Conservation (phyloP, 2,329 filamentous ascomycete species). For the Talaromyces verruculosus region DNA sequence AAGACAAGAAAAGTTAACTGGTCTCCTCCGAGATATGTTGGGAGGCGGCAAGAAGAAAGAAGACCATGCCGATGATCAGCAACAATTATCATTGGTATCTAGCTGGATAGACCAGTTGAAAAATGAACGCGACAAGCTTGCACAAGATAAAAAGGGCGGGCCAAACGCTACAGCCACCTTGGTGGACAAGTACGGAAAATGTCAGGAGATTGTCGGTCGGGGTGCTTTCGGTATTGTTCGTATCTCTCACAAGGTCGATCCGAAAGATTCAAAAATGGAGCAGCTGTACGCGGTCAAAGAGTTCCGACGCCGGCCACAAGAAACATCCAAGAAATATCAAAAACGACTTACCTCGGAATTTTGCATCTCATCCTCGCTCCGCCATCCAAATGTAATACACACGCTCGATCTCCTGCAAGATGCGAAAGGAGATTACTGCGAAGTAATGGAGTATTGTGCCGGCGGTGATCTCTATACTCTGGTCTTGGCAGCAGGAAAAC, state of each 20-base stretch:
- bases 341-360: conserved; percentile 97
- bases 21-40: conserved; percentile 84
- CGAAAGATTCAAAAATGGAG: conserved; percentile 72
- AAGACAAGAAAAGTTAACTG: conserved; percentile 89
- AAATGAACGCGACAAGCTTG: conserved; percentile 75
- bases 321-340: conserved; percentile 96
- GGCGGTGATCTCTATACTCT: conserved; percentile 95
- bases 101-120: conserved; percentile 94
- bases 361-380: conserved; percentile 94
- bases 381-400: conserved; percentile 97
- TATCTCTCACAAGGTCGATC: conserved; percentile 92
- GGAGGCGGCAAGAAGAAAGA: conserved; percentile 77
- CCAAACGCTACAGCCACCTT: conserved; percentile 74
- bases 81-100: conserved; percentile 84
- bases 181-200: conserved; percentile 97
- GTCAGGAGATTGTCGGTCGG: conserved; percentile 92
- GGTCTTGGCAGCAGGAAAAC: conserved; percentile 83
- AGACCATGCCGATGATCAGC: conserved; percentile 59
- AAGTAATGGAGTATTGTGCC: conserved; percentile 99
- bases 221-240: conserved; percentile 96
- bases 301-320: conserved; percentile 88
- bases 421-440: conserved; percentile 94
- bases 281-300: conserved; percentile 98
- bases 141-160: conserved; percentile 73
- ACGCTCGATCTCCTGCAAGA: conserved; percentile 94